These are phyloP conservation scores for Rutidosis leptorrhynchoides DNA, from an alignment of 129 eudicot genomes.

Conservation along the genomic window DNA sequence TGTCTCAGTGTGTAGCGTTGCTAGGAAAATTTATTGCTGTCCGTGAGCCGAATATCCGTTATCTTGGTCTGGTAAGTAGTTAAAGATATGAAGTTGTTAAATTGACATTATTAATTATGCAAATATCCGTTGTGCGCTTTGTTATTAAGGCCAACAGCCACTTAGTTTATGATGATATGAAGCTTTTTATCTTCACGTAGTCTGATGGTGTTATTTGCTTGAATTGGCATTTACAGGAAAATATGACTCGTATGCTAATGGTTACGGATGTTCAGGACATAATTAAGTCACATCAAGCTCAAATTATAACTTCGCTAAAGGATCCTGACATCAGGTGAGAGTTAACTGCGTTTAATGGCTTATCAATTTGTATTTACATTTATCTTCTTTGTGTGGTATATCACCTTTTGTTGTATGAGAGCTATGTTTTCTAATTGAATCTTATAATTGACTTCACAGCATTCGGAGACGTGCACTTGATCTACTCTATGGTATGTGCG, in stretches of 20 bases:
- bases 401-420: conserved; percentile 17
- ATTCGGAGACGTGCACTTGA: conserved; percentile 96
- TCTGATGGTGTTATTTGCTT: conserved; percentile 33
- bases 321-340: conserved; percentile 97
- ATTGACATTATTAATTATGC: neutral
- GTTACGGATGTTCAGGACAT: conserved; percentile 94
- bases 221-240: conserved; percentile 61
- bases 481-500: conserved; percentile 98
- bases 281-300: conserved; percentile 95
- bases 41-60: conserved; percentile 96
- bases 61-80: conserved; percentile 88
- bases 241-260: conserved; percentile 99
- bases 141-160: neutral
- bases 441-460: conserved; percentile 39
- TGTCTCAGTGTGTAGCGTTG: conserved; percentile 98
- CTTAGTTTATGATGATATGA: no score
- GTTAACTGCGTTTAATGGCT: conserved; percentile 11
- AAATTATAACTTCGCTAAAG: conserved; percentile 87
- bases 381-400: neutral
- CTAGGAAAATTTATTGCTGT: conserved; percentile 98
- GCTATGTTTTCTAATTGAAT: neutral
- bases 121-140: neutral
- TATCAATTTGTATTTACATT: neutral
- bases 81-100: neutral
- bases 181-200: conserved; percentile 11